Conservation (phyloP, 78 protist species). For the Dictyostelium firmibasis region DNA sequence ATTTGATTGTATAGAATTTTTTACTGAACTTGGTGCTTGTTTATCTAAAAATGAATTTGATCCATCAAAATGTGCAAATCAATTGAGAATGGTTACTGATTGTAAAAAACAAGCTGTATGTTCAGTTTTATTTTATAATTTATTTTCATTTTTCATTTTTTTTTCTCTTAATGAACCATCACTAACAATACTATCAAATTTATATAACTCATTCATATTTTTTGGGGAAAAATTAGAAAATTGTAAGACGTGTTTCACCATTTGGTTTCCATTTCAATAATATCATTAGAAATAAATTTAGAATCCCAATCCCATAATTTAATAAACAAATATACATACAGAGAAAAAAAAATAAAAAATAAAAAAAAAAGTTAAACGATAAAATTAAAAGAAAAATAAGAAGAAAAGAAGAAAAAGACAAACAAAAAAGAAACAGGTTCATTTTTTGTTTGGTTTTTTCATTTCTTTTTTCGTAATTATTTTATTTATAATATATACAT, state of each 20-base stretch:
- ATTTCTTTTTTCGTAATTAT: not conserved
- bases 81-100: not conserved
- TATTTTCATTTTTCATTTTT: not conserved
- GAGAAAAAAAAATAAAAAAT: not conserved
- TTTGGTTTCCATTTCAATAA: constrained; percentile 44
- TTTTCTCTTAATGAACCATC: too few species aligned
- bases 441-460: too few species aligned
- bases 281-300: constrained; percentile 31
- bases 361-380: not conserved
- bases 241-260: constrained; percentile 50
- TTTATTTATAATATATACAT: too few species aligned
- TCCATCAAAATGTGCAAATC: constrained; percentile 23
- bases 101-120: constrained; percentile 49
- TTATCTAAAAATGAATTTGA: constrained; percentile 21
- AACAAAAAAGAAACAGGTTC: not conserved
- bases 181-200: not conserved
- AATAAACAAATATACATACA: not conserved
- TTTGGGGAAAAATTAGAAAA: constrained; percentile 6
- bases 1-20: constrained; percentile 3
- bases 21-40: not conserved
- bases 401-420: not conserved
- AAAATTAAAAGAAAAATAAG: not conserved
- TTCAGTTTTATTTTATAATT: not conserved
- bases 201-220: too few species aligned
- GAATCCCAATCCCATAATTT: constrained; percentile 35